A percentile compares a stretch with the other conserved stretches of the same genome.
These are phyloP conservation scores for Podospora sp. DNA, from an alignment of 495 filamentous ascomycete genomes.

Conservation along the genomic window DNA sequence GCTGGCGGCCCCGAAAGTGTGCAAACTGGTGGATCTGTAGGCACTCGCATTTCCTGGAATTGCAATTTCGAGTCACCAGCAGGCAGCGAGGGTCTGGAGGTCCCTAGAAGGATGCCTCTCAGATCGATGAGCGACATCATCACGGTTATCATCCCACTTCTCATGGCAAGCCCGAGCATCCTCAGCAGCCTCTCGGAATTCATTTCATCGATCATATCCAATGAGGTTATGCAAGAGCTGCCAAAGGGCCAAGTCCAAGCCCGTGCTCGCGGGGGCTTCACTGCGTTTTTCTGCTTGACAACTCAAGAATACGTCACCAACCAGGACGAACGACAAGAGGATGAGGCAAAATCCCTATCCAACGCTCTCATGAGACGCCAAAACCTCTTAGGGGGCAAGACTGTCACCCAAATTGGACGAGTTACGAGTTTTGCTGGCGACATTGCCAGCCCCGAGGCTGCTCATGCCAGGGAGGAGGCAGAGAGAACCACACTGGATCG, in stretches of 20 bases:
- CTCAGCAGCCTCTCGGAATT: background rate
- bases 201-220: background rate
- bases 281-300: background rate
- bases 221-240: background rate
- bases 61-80: background rate
- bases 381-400: background rate
- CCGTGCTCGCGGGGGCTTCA: background rate
- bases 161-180: background rate
- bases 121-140: conserved; percentile 8
- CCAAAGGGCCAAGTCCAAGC: background rate
- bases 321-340: background rate
- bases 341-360: background rate
- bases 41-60: background rate
- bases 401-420: background rate
- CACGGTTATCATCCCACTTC: conserved; percentile 1
- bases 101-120: background rate
- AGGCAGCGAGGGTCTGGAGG: background rate
- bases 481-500: background rate
- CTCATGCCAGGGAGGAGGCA: no score
- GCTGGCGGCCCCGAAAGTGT: no score
- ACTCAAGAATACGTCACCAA: background rate
- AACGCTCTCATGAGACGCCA: background rate
- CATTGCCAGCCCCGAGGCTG: no score
- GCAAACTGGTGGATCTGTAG: background rate
- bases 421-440: background rate